These are phyloP conservation scores for Apiospora pterosperma DNA, from an alignment of 2,329 filamentous ascomycete genomes.

Conservation along the genomic window DNA sequence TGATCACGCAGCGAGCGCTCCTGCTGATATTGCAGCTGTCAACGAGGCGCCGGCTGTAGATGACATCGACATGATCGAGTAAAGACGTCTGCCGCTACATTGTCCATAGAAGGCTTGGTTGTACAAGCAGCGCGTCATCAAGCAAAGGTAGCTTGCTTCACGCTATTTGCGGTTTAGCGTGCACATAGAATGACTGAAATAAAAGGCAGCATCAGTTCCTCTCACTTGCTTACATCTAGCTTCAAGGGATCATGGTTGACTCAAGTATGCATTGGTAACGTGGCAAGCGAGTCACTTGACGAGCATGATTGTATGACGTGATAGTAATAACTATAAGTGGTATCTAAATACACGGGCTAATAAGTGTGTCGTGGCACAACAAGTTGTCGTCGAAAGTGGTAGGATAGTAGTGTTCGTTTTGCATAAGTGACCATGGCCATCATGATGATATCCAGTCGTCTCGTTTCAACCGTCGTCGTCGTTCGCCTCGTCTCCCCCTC, in stretches of 20 bases:
- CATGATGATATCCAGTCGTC: not conserved
- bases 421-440: not conserved
- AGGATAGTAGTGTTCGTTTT: not conserved
- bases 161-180: not conserved
- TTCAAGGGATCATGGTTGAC: not conserved
- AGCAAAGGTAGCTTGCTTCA: not conserved
- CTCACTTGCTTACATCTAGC: not conserved
- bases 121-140: not conserved
- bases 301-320: not conserved
- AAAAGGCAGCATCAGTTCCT: not conserved
- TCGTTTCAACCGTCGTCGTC: not conserved
- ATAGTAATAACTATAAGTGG: not conserved
- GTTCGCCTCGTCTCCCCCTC: not conserved
- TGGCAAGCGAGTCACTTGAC: not conserved
- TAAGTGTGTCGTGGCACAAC: not conserved
- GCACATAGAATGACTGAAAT: not conserved
- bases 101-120: not conserved
- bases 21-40: constrained; percentile 26
- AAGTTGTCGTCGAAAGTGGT: not conserved
- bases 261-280: not conserved
- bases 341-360: not conserved
- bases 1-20: constrained; percentile 34
- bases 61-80: constrained; percentile 72
- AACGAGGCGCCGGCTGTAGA: constrained; percentile 34
- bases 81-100: constrained; percentile 10